phyloP scores from a whole-genome alignment of 176 grass and related monocot species.

The Eremochloa ophiuroides region DNA sequence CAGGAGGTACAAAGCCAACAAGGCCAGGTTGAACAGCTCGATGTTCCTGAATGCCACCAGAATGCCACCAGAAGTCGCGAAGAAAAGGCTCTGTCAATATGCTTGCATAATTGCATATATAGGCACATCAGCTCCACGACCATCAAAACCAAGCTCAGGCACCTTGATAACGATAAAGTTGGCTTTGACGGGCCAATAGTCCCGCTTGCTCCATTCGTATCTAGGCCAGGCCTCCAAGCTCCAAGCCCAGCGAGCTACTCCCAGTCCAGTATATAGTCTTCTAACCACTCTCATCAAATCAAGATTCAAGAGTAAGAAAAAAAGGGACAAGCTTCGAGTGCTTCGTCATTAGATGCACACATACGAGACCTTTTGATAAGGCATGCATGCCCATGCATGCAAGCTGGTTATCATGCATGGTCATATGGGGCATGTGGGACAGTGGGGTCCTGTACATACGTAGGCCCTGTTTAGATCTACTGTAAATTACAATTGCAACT shows the following conservation, averaged over 20 bases:
- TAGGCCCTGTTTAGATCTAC: too few species aligned
- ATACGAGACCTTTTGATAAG: background rate
- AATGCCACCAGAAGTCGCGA: too few species aligned
- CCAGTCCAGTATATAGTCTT: too few species aligned
- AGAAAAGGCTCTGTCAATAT: too few species aligned
- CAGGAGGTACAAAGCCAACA: too few species aligned
- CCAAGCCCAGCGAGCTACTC: background rate
- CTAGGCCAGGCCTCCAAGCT: background rate
- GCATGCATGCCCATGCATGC: background rate
- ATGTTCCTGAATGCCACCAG: too few species aligned
- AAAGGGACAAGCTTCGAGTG: background rate
- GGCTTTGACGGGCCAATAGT: background rate
- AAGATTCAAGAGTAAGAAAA: background rate
- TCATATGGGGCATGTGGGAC: background rate
- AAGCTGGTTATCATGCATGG: constrained; percentile 14
- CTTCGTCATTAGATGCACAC: background rate
- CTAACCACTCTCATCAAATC: background rate
- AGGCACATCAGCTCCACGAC: too few species aligned
- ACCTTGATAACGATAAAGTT: background rate
- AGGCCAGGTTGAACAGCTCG: too few species aligned
- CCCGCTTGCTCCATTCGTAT: background rate
- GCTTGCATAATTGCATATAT: too few species aligned
- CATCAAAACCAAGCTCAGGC: too few species aligned
- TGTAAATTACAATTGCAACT: too few species aligned
- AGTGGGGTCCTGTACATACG: background rate